Evolutionary conservation across 768 basidiomycete genomes (phyloP).

Genomic region (Lactarius evosmus): DNA sequence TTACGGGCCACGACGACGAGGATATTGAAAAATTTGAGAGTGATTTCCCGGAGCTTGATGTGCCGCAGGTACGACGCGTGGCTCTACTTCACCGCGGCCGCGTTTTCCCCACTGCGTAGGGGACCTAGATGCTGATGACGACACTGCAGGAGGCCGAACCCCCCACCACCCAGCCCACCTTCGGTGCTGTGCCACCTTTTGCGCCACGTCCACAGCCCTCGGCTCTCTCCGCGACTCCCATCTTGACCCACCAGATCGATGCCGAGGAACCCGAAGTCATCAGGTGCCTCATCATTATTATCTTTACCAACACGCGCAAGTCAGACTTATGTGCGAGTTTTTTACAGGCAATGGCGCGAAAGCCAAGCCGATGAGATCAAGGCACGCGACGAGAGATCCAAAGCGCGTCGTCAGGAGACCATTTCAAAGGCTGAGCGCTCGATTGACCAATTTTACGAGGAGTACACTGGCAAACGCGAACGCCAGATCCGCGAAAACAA

Average conservation of each 20-base stretch:
- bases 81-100: neutral
- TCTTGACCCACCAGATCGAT: conserved; percentile 59
- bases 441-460: conserved; percentile 89
- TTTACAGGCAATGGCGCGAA: conserved; percentile 76
- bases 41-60: conserved; percentile 79
- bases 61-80: conserved; percentile 39
- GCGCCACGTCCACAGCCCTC: conserved; percentile 78
- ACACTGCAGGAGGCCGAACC: conserved; percentile 21
- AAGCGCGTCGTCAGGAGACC: conserved; percentile 74
- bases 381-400: conserved; percentile 76
- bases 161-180: conserved; percentile 38
- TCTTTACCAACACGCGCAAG: neutral
- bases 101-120: neutral
- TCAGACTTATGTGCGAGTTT: neutral
- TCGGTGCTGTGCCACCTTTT: conserved; percentile 53
- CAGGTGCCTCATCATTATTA: conserved; percentile 48
- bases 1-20: conserved; percentile 75
- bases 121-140: conserved; percentile 25
- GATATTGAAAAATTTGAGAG: conserved; percentile 76
- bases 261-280: conserved; percentile 88
- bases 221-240: conserved; percentile 67
- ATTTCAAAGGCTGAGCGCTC: conserved; percentile 79
- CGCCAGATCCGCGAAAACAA: conserved; percentile 93
- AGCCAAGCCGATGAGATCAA: conserved; percentile 82
- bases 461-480: conserved; percentile 86